Evolutionary conservation across 2,329 filamentous ascomycete species (phyloP).

Genomic region (Fusarium sp.): DNA sequence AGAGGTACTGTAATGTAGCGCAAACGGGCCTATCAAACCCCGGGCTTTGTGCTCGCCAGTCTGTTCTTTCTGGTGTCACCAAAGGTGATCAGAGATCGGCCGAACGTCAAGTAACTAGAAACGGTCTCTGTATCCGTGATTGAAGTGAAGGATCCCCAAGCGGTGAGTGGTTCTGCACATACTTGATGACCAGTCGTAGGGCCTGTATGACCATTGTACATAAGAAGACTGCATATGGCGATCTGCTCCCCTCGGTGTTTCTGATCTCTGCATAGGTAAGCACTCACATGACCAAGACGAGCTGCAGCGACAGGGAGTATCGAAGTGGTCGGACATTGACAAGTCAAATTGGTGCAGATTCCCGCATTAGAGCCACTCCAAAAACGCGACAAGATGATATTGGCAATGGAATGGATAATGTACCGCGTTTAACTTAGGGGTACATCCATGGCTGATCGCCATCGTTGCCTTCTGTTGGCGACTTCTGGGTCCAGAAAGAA

Average conservation of each 20-base stretch:
- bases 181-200: not conserved
- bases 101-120: not conserved
- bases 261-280: not conserved
- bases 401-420: not conserved
- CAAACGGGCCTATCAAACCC: conserved; percentile 18
- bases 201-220: not conserved
- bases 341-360: not conserved
- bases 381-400: not conserved
- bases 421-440: not conserved
- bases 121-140: not conserved
- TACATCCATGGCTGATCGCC: not conserved
- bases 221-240: not conserved
- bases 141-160: not conserved
- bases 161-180: not conserved
- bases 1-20: not conserved
- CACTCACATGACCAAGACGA: conserved; percentile 42
- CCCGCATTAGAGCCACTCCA: not conserved
- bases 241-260: not conserved
- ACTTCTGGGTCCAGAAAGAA: not conserved
- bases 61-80: not conserved
- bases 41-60: not conserved
- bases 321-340: conserved; percentile 4
- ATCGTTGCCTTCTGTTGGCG: not conserved
- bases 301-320: conserved; percentile 32
- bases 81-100: not conserved